Base-by-base conservation (phyloP, 108 stramenopile genomes). In the Asterionellopsis glacialis region DNA sequence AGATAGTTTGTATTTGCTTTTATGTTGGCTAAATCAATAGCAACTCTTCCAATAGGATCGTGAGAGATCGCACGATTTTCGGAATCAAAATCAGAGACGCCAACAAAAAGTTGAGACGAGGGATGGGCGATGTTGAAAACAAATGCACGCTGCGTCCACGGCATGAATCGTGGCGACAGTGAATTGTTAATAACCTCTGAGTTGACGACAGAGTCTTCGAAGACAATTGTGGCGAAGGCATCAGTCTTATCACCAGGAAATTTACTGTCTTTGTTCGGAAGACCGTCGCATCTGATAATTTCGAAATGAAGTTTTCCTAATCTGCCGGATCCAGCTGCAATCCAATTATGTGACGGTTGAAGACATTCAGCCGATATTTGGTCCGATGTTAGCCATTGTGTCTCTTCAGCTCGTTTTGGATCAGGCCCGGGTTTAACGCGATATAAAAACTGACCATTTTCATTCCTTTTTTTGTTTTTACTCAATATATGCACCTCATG, bases 131-230 rank as follows among this genome's bases (percentile, higher is more conserved):
- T 76, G 50, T 77, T 65, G 41, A 87, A 82, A 14, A 70, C 40
- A 58, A 87, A 87, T 0, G 82, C 82, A 43, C 85, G 70, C 43
- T 79, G 68, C 11, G 77, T 70, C 85, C 85, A 87, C 18, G 80
- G 80, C 68, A 83, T 55, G 70, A 73, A 87, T 27, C 81, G 67
- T 41, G 85, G 85, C 12, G 75, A 75, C 15, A 75, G 61, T 50
- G 64, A 64, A 58, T 87, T 77, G 42, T 65, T 57, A 47, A 87
- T 76, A 10, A 79, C 72, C 33, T 87, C 85, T 11, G 85, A 83
- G 45, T 77, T 59, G 9, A 74, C 84, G 21, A 81, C 57, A 51
- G 71, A 80, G 38, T 90, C 89, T 61, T 87, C 89, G 56, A 76
- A 87, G 9, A 86, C 77, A 18, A 83, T 10, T 33, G 77, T 73